phyloP scores from a whole-genome alignment of 2,329 filamentous ascomycete species.

The Verticillium dahliae region DNA sequence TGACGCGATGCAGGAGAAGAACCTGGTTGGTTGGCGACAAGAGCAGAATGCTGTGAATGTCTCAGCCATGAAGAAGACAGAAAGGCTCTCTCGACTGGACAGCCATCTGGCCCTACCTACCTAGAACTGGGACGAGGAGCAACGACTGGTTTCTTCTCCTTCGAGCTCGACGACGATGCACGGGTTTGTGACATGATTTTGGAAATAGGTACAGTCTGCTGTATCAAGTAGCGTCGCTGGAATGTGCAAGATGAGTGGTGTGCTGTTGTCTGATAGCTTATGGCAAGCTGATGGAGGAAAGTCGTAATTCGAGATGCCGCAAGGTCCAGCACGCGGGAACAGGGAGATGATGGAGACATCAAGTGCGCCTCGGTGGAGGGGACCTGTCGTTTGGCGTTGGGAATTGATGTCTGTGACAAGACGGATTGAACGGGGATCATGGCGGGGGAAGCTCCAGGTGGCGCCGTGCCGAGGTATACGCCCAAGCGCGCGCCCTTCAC shows the following conservation, averaged over 20 bases:
- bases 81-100: neutral
- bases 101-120: constrained; percentile 23
- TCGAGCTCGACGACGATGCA: constrained; percentile 6
- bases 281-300: neutral
- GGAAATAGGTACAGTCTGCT: neutral
- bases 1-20: constrained; percentile 78
- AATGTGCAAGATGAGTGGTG: neutral
- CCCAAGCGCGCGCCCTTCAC: neutral
- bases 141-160: constrained; percentile 19
- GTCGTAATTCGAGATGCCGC: neutral
- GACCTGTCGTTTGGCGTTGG: neutral
- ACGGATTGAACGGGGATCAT: neutral
- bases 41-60: constrained; percentile 54
- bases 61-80: neutral
- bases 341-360: neutral
- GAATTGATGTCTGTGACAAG: neutral
- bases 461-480: neutral
- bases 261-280: neutral
- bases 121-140: constrained; percentile 59
- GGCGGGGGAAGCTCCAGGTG: neutral
- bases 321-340: neutral
- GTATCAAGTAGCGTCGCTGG: neutral
- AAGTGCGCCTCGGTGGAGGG: neutral
- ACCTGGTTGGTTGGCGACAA: constrained; percentile 84
- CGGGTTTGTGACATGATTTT: constrained; percentile 8